Percentiles rank a stretch among this genome's conserved stretches.
Evolutionary conservation across 768 basidiomycete genomes (phyloP).

Genomic region (Phaeolepiota aurea): DNA sequence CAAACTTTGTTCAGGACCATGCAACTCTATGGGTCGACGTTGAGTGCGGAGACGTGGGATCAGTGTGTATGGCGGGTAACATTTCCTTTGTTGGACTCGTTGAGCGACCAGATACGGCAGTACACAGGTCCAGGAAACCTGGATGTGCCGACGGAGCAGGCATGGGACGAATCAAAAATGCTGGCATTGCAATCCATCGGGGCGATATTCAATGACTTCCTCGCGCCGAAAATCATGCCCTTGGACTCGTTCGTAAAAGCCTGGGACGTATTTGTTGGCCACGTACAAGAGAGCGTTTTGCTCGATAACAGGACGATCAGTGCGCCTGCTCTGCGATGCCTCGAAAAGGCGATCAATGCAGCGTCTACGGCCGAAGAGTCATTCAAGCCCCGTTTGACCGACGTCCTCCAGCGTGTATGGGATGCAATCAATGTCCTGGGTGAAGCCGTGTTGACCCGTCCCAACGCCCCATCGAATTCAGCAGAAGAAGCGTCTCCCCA

Average conservation of each 20-base stretch:
- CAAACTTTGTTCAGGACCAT: constrained; percentile 92
- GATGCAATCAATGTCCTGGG: constrained; percentile 60
- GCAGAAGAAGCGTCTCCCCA: constrained; percentile 14
- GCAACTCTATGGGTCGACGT: constrained; percentile 85
- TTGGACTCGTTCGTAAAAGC: constrained; percentile 62
- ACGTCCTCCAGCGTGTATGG: constrained; percentile 62
- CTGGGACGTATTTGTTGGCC: constrained; percentile 68
- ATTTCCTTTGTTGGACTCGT: constrained; percentile 75
- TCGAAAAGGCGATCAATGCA: constrained; percentile 73
- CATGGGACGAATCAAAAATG: constrained; percentile 86
- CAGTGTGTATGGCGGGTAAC: constrained; percentile 88
- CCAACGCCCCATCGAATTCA: constrained; percentile 6
- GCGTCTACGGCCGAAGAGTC: constrained; percentile 33
- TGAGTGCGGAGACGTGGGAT: constrained; percentile 81
- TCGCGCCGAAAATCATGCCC: constrained; percentile 63
- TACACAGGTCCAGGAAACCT: constrained; percentile 13
- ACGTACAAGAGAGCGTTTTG: constrained; percentile 65
- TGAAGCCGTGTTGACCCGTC: constrained; percentile 20
- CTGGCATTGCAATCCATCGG: constrained; percentile 81
- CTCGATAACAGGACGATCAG: constrained; percentile 63
- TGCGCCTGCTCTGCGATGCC: constrained; percentile 75
- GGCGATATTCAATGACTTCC: constrained; percentile 75
- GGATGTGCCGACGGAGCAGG: constrained; percentile 22
- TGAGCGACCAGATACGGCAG: constrained; percentile 48
- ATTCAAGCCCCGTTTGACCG: constrained; percentile 30